Base-by-base conservation (phyloP, 2,329 filamentous ascomycete species). In the Cyclaneusma minus region DNA sequence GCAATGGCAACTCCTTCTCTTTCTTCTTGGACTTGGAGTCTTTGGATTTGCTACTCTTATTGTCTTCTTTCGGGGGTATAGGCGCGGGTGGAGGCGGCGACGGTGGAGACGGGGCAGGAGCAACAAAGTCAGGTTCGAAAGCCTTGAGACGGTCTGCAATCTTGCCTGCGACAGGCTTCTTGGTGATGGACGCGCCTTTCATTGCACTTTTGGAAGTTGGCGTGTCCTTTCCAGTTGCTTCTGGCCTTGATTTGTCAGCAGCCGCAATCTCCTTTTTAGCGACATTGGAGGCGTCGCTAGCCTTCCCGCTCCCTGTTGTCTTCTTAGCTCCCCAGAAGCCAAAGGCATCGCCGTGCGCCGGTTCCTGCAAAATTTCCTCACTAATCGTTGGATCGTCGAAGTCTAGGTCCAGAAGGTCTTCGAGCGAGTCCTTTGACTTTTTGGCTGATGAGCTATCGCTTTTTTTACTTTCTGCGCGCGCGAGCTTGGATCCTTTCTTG, bases 241-340 rank as follows among this genome's bases (percentile, higher is more conserved):
- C 60, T 40, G 52, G 47, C 46, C 49, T 44, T 39, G 48, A 51
- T 57, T 58, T 58, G 53, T 67, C 57, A 65, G 60, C 58, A 50
- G 40, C 44, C 36, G 44, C 51, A 56, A 57, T 61, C 48, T 60
- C 51, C 41, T 46, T 41, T 47, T 42, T 36, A 40, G 30, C 42
- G 38, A 37, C 42, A 33, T 42, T 35, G 36, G 51, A 49, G 32
- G 41, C 47, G 36, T 50, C 51, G 29, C 42, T 42, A 38, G 42
- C 40, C 38, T 35, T 31, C 39, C 38, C 43, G 36, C 44, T 46
- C 35, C 31, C 39, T 14, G 29, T 29, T 6, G 31, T 30, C 35
- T 59, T 64, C 42, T 60, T 65, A 24, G 56, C 51, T 32, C 65
- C 62, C 67, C 66, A 72, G 51, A 70, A 69, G 38, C 58, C 58